Conservation (phyloP, 805 yeast species). For the Blastobotrys mokoenaii region DNA sequence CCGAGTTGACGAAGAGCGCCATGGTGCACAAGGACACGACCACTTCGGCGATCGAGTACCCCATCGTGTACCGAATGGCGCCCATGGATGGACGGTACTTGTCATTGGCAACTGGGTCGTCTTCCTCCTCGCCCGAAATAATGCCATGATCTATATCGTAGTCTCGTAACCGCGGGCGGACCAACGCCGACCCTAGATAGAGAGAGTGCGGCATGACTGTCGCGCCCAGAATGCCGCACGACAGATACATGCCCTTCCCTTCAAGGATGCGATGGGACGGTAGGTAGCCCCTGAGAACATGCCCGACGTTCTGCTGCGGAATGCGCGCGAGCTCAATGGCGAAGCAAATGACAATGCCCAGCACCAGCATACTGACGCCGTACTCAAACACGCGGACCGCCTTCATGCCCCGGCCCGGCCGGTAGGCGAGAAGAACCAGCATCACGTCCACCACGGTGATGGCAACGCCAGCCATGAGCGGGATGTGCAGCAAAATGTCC, state of each 20-base stretch:
- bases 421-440: slow-evolving; percentile 77
- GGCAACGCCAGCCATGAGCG: slow-evolving; percentile 74
- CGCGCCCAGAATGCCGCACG: slow-evolving; percentile 85
- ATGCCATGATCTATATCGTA: slow-evolving; percentile 62
- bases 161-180: slow-evolving; percentile 75
- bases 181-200: slow-evolving; percentile 82
- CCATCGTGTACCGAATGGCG: slow-evolving; percentile 68
- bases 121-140: slow-evolving; percentile 20
- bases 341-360: slow-evolving; percentile 81
- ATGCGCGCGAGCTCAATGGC: slow-evolving; percentile 68
- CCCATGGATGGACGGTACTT: slow-evolving; percentile 58
- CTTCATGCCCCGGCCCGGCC: slow-evolving; percentile 74
- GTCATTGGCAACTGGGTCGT: slow-evolving; percentile 34
- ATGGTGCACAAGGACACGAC: slow-evolving; percentile 62
- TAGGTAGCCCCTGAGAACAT: slow-evolving; percentile 61
- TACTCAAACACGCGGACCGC: slow-evolving; percentile 74
- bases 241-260: slow-evolving; percentile 63
- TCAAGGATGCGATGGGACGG: slow-evolving; percentile 43
- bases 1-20: slow-evolving; percentile 79
- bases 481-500: slow-evolving; percentile 72
- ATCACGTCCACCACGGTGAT: slow-evolving; percentile 81
- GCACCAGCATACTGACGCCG: slow-evolving; percentile 67
- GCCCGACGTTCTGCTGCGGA: slow-evolving; percentile 42
- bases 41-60: slow-evolving; percentile 65
- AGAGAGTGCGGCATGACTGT: slow-evolving; percentile 94